Conservation (phyloP, 2,329 filamentous ascomycete genomes). For the Claviceps sp. region DNA sequence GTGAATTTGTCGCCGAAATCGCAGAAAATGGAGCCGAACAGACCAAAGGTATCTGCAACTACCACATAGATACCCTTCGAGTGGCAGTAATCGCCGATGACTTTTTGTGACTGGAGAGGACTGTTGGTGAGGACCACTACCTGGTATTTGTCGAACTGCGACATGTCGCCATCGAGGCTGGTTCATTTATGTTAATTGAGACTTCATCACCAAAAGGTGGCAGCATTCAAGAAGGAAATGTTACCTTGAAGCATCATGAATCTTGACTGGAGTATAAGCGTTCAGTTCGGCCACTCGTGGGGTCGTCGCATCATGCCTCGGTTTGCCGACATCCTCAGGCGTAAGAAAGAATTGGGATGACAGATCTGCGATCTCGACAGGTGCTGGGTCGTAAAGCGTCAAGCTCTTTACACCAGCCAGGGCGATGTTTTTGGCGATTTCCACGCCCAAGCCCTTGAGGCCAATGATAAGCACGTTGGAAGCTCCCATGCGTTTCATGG, state of each 20-base stretch:
- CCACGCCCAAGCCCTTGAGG: constrained; percentile 85
- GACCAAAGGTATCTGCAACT: constrained; percentile 75
- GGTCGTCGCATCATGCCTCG: constrained; percentile 72
- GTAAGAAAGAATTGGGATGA: constrained; percentile 97
- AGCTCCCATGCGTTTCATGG: constrained; percentile 98
- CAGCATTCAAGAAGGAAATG: constrained; percentile 7
- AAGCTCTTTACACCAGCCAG: constrained; percentile 96
- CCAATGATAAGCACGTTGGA: constrained; percentile 90
- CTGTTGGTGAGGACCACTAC: constrained; percentile 83
- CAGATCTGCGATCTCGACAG: constrained; percentile 73
- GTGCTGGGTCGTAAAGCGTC: constrained; percentile 80
- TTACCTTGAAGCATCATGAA: constrained; percentile 51
- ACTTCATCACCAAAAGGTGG: not conserved
- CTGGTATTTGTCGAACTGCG: constrained; percentile 80
- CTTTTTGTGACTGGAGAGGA: constrained; percentile 64
- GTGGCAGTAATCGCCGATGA: constrained; percentile 87
- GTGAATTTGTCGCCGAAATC: constrained; percentile 95
- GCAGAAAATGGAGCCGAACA: constrained; percentile 93
- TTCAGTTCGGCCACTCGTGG: constrained; percentile 90
- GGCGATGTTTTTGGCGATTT: constrained; percentile 97
- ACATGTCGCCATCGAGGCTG: constrained; percentile 62
- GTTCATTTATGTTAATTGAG: not conserved
- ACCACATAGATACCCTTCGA: constrained; percentile 85
- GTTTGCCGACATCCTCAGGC: constrained; percentile 78
- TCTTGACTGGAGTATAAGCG: constrained; percentile 80